Evolutionary conservation across 1,139 yeast genomes (phyloP).

Genomic region (Blastobotrys petasosporus): DNA sequence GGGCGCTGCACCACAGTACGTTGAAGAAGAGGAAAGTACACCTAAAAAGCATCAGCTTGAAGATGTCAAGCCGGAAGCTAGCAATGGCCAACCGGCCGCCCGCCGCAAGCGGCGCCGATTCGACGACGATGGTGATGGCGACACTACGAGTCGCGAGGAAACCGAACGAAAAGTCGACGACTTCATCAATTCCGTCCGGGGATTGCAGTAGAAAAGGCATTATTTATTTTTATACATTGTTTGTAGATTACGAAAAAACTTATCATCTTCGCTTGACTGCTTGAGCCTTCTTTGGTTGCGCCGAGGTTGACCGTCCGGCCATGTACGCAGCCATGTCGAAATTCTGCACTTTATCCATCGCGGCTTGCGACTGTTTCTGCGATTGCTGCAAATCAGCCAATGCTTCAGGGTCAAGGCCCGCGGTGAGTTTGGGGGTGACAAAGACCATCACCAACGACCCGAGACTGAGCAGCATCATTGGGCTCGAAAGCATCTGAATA

Average conservation of each 20-base stretch:
- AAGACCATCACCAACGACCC: slow-evolving; percentile 33
- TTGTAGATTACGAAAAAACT: too few relatives aligned
- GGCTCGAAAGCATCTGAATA: slow-evolving; percentile 31
- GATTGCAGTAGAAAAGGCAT: not conserved
- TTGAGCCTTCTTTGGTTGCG: not conserved
- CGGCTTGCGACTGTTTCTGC: slow-evolving; percentile 18
- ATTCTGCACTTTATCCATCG: slow-evolving; percentile 22
- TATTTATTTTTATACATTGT: not conserved
- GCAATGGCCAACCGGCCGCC: slow-evolving; percentile 20
- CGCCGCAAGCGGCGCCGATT: slow-evolving; percentile 18
- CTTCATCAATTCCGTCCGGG: slow-evolving; percentile 7
- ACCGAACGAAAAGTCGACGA: slow-evolving; percentile 12
- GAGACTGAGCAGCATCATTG: slow-evolving; percentile 35
- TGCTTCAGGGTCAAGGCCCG: slow-evolving; percentile 34
- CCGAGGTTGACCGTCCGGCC: slow-evolving; percentile 20
- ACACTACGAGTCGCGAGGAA: slow-evolving; percentile 8
- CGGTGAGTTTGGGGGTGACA: slow-evolving; percentile 32
- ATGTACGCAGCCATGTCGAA: slow-evolving; percentile 30
- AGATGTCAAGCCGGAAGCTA: slow-evolving; percentile 27
- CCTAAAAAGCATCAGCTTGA: slow-evolving; percentile 22
- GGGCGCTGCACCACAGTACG: too few relatives aligned
- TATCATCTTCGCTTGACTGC: not conserved
- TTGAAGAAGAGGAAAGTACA: slow-evolving; percentile 15
- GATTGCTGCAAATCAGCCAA: slow-evolving; percentile 28
- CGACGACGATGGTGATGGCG: slow-evolving; percentile 11